Evolutionary conservation across 345 rosid genomes (phyloP), one percentile per base, ranked within the genome.

Genomic region (Eucalyptus shirleyi): DNA sequence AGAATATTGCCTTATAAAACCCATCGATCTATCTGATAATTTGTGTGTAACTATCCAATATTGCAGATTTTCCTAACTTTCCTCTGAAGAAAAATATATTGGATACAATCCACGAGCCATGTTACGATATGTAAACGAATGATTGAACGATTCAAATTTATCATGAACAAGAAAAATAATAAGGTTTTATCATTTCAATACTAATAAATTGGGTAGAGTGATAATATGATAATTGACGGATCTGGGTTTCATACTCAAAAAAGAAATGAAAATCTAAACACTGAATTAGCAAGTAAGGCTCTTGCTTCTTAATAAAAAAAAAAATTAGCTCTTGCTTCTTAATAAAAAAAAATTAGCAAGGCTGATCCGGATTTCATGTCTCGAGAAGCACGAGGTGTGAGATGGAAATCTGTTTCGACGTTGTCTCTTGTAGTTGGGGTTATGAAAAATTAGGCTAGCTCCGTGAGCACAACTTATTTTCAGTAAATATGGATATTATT

Each of bases 151-250:
- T 72, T 37, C 82, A 18, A 5, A 34, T 72, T 34, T 0, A 34
- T 15, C 12, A 10, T 69, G 4, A 67, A 32, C 1, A 0, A 0
- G 2, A 19, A 72, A 2, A 7, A n/a, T n/a, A n/a, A n/a, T n/a
- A n/a, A n/a, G n/a, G 4, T 21, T 77, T 40, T 5, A 10, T 21
- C 5, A 1, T 77, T 21, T 77, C 2, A 28, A 40, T 77, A 5
- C 1, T 7, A 40, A 65, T 6, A 11, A 40, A 77, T 37, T 21
- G 5, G 42, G 30, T 0, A 6, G 9, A 2, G 28, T 4, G 16
- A 37, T 12, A 7, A 6, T 37, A 21, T 4, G 8, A 40, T 0
- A 3, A 14, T 37, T 6, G 14, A 34, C 5, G 0, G 21, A 34
- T 42, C 1, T 19, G 12, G 12, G 7, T 40, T 77, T 12, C 26